phyloP scores from a whole-genome alignment of 202 grass and related monocot species.

The Setaria italica region DNA sequence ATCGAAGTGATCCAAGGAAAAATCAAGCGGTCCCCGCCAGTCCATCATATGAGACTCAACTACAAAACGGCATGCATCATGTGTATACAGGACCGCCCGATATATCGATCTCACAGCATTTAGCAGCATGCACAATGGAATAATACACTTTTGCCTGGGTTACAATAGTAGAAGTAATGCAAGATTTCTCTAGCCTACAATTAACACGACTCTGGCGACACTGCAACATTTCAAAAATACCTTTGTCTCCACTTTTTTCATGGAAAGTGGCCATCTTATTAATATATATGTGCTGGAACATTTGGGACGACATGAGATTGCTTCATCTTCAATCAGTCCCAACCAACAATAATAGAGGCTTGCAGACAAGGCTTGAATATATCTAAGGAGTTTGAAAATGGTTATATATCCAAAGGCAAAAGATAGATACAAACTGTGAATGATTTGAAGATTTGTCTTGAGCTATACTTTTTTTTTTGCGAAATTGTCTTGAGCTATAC shows the following conservation, averaged over 20 bases:
- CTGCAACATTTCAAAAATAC: neutral
- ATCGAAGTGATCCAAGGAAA: constrained; percentile 10
- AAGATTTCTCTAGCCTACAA: neutral
- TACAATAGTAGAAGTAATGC: too few species aligned
- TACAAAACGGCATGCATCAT: neutral
- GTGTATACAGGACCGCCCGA: neutral
- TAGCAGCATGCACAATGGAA: too few species aligned
- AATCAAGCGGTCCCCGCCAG: neutral
- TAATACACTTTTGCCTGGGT: too few species aligned
- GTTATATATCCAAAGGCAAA: too few species aligned
- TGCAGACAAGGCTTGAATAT: too few species aligned
- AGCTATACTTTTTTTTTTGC: neutral
- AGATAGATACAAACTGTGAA: too few species aligned
- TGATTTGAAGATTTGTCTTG: neutral
- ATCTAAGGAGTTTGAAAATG: too few species aligned
- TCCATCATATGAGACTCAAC: neutral
- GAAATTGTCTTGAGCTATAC: too few species aligned
- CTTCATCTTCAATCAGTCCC: neutral
- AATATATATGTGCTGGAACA: neutral
- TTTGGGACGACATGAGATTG: neutral
- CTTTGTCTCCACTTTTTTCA: neutral
- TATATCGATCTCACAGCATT: too few species aligned
- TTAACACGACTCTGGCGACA: neutral
- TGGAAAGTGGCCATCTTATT: neutral
- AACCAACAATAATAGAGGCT: neutral